Conservation (phyloP, 2,329 filamentous ascomycete genomes). For the Scopulariopsis brevicaulis region DNA sequence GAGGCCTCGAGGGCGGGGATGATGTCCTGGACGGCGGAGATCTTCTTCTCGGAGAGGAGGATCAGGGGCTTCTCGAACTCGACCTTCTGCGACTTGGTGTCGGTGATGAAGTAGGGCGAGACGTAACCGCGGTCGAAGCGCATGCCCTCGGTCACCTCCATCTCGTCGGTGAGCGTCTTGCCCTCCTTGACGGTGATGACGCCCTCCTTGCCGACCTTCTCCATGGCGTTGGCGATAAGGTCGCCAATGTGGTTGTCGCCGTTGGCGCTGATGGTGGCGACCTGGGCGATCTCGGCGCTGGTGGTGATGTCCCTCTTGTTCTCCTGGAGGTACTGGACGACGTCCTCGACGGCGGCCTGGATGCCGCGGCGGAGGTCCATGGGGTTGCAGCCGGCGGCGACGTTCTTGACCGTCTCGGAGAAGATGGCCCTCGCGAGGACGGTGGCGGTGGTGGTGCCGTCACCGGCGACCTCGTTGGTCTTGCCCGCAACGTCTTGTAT, state of each 20-base stretch:
- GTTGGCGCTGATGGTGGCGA: constrained; percentile 96
- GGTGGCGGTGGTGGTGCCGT: constrained; percentile 95
- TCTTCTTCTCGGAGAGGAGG: constrained; percentile 99
- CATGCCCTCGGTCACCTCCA: constrained; percentile 99
- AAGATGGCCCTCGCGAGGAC: constrained; percentile 97
- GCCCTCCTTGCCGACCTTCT: constrained; percentile 99
- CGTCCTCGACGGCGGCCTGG: constrained; percentile 89
- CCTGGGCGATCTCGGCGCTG: constrained; percentile 92
- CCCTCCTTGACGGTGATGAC: constrained; percentile 99
- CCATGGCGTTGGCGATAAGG: constrained; percentile 96
- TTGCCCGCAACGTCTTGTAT: constrained; percentile 98
- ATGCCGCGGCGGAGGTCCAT: constrained; percentile 98
- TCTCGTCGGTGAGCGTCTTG: constrained; percentile 95
- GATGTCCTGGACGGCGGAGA: constrained; percentile 97
- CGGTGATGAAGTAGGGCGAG: constrained; percentile 99
- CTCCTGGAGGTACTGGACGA: constrained; percentile 85
- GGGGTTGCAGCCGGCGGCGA: constrained; percentile 97
- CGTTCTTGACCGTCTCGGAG: constrained; percentile 99
- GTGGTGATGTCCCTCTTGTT: constrained; percentile 99
- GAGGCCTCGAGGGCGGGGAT: constrained; percentile 96
- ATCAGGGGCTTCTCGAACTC: constrained; percentile 99
- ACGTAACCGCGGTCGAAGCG: constrained; percentile 98
- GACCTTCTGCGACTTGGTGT: constrained; percentile 96
- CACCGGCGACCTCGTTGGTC: constrained; percentile 98
- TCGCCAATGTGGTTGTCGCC: constrained; percentile 90